A percentile compares a stretch with the other conserved stretches of the same genome.
These are phyloP conservation scores for Alternaria hordeiaustralica DNA, from an alignment of 2,329 filamentous ascomycete genomes.

Conservation along the genomic window DNA sequence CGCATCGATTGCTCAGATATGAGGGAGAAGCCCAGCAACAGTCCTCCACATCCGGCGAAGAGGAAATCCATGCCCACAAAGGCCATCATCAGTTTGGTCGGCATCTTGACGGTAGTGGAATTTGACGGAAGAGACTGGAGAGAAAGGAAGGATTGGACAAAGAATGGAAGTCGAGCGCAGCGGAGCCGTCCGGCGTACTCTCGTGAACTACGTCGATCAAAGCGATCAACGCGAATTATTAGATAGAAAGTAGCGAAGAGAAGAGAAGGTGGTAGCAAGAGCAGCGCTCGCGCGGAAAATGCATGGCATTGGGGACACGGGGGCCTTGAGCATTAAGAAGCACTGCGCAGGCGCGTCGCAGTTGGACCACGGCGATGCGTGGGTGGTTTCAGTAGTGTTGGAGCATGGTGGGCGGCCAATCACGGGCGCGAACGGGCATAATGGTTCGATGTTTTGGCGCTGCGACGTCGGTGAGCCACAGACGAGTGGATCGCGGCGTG, in stretches of 20 bases:
- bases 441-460: conserved; percentile 38
- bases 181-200: conserved; percentile 50
- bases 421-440: conserved; percentile 21
- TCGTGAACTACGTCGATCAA: conserved; percentile 39
- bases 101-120: conserved; percentile 48
- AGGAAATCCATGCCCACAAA: conserved; percentile 60
- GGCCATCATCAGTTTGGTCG: conserved; percentile 60
- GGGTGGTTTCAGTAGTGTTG: conserved; percentile 45
- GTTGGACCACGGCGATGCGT: conserved; percentile 37
- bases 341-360: conserved; percentile 41
- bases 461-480: conserved; percentile 23
- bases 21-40: conserved; percentile 62
- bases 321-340: conserved; percentile 45
- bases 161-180: conserved; percentile 43
- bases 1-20: conserved; percentile 54
- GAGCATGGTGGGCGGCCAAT: conserved; percentile 39
- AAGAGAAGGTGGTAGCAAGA: conserved; percentile 31
- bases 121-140: conserved; percentile 13
- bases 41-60: conserved; percentile 59
- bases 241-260: conserved; percentile 40
- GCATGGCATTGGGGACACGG: conserved; percentile 33
- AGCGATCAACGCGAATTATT: conserved; percentile 30
- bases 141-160: conserved; percentile 18
- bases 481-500: conserved; percentile 2
- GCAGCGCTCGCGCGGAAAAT: conserved; percentile 30